These are phyloP conservation scores for Xylariaceae sp. DNA, from an alignment of 2,329 filamentous ascomycete genomes.

Conservation along the genomic window DNA sequence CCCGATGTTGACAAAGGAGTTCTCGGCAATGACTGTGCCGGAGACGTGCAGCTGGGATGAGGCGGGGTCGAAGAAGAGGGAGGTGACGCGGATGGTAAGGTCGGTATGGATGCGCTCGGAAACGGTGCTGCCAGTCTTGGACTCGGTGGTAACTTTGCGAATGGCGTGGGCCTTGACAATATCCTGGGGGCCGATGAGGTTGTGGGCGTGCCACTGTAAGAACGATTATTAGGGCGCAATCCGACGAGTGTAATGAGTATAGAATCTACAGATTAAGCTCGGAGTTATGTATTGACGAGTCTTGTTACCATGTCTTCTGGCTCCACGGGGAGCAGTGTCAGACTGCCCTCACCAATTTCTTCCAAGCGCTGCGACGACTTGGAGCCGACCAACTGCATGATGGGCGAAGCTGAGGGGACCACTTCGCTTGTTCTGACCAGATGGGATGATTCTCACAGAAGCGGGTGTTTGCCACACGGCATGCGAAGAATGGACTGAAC, in stretches of 20 bases:
- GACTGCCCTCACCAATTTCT: slow-evolving; percentile 35
- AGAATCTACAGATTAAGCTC: neutral
- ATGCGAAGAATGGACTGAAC: neutral
- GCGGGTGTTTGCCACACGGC: neutral
- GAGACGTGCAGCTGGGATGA: slow-evolving; percentile 52
- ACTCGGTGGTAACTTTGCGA: slow-evolving; percentile 48
- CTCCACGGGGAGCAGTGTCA: slow-evolving; percentile 38
- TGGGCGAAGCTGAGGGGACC: slow-evolving; percentile 1
- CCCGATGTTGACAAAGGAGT: slow-evolving; percentile 47
- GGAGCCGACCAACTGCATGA: slow-evolving; percentile 37
- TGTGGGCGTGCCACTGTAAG: slow-evolving; percentile 53
- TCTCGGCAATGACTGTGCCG: slow-evolving; percentile 49
- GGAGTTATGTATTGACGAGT: neutral
- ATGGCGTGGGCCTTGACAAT: slow-evolving; percentile 50
- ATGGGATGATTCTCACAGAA: neutral
- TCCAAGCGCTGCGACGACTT: slow-evolving; percentile 35
- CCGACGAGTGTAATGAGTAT: neutral
- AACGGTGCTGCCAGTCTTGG: slow-evolving; percentile 41
- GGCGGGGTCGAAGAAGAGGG: slow-evolving; percentile 53
- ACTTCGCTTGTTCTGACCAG: neutral
- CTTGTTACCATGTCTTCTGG: slow-evolving; percentile 38
- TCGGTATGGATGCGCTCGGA: slow-evolving; percentile 52
- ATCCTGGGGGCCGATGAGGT: slow-evolving; percentile 51
- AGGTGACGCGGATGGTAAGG: slow-evolving; percentile 51
- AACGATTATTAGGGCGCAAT: slow-evolving; percentile 1